These are phyloP conservation scores for Plenodomus lindquistii DNA, from an alignment of 2,329 filamentous ascomycete genomes.

Conservation along the genomic window DNA sequence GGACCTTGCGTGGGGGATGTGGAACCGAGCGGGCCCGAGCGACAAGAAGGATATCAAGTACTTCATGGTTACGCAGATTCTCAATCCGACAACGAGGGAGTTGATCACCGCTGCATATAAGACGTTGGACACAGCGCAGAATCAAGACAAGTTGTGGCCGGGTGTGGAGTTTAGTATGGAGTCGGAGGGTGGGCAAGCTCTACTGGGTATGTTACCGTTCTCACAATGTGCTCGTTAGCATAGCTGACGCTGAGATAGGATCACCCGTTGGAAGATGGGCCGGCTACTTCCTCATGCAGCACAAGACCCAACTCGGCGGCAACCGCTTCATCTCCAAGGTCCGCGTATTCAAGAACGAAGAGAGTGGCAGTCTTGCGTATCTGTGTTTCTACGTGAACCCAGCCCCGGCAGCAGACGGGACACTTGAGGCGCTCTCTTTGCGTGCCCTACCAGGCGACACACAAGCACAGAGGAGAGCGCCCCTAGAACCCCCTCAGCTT, in stretches of 20 bases:
- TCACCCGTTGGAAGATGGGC: constrained; percentile 13
- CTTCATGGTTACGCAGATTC: constrained; percentile 10
- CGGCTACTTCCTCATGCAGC: constrained; percentile 15
- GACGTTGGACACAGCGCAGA: constrained; percentile 5
- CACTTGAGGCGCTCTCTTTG: no score
- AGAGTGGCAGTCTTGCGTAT: constrained; percentile 1
- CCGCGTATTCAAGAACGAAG: constrained; percentile 4
- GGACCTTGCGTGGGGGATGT: constrained; percentile 15
- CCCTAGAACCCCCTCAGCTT: no score
- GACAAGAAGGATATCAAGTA: constrained; percentile 11
- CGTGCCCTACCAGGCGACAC: no score
- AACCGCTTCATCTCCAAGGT: constrained; percentile 14
- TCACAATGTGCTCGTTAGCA: neutral
- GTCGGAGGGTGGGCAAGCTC: constrained; percentile 2
- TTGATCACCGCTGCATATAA: constrained; percentile 3
- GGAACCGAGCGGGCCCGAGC: constrained; percentile 7
- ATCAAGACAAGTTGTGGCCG: constrained; percentile 10
- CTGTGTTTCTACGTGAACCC: constrained; percentile 13
- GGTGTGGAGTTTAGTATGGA: constrained; percentile 10
- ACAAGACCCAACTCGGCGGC: constrained; percentile 11
- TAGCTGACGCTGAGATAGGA: constrained; percentile 2
- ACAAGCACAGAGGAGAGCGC: no score
- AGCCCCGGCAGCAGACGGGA: neutral
- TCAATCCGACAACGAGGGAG: constrained; percentile 7
- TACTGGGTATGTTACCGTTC: constrained; percentile 5